Percentiles rank a stretch among this genome's conserved stretches.
phyloP scores from a whole-genome alignment of 768 basidiomycete species.

The Rubroboletus pulcherrimus region DNA sequence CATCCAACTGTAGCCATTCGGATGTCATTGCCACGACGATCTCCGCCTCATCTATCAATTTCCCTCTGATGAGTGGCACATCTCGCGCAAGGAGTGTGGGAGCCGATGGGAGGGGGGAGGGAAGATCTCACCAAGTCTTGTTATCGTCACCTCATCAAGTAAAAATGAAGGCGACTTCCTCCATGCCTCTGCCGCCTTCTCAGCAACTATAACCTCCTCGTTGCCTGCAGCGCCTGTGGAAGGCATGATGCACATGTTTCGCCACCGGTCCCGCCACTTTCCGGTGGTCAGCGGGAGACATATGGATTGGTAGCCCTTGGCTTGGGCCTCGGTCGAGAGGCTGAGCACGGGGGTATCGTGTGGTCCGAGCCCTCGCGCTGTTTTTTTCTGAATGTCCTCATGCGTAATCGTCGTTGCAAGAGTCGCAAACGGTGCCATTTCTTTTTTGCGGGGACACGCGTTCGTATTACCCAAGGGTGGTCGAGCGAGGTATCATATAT shows the following conservation, averaged over 20 bases:
- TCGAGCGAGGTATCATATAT: background rate
- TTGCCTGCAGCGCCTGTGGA: constrained; percentile 35
- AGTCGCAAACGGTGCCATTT: constrained; percentile 28
- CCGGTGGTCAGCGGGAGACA: constrained; percentile 87
- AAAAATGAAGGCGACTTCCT: constrained; percentile 75
- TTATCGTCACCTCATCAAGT: constrained; percentile 84
- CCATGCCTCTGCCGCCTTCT: constrained; percentile 81
- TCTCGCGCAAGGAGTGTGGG: constrained; percentile 9
- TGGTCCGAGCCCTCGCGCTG: constrained; percentile 13
- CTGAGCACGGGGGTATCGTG: constrained; percentile 49
- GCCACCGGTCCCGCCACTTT: constrained; percentile 86
- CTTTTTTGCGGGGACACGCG: constrained; percentile 13
- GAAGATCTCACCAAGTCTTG: constrained; percentile 57
- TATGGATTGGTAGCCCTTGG: constrained; percentile 70
- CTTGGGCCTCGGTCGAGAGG: constrained; percentile 47
- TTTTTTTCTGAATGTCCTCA: constrained; percentile 39
- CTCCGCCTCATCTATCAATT: constrained; percentile 64
- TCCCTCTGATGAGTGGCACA: constrained; percentile 13
- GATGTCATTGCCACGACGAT: constrained; percentile 74
- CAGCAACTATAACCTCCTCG: constrained; percentile 42
- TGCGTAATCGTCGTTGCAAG: constrained; percentile 27
- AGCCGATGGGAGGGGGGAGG: constrained; percentile 8
- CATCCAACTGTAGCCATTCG: constrained; percentile 95
- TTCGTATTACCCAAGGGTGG: constrained; percentile 1
- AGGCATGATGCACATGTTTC: constrained; percentile 77